Evolutionary conservation across 2,329 filamentous ascomycete species (phyloP), one percentile per base, ranked within the genome.

Genomic region (Dothidotthia symphoricarpi): DNA sequence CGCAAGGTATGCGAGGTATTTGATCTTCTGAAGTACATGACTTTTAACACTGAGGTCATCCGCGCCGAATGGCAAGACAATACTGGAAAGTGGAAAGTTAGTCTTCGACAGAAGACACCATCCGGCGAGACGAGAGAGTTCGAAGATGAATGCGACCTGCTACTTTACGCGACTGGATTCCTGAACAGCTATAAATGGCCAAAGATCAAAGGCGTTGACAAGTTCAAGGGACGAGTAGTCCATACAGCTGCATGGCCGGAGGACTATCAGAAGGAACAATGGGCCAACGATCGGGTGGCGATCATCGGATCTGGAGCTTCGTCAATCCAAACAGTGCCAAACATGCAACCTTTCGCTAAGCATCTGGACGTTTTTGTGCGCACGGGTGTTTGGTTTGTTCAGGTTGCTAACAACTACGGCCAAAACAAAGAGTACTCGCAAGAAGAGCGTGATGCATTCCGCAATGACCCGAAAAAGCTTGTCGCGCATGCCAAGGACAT

Each of bases 11-110:
- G 69, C 47, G 61, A 75, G 4, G 67, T 65, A 0, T 76, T 75
- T 39, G 71, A 68, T 28, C 60, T 77, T 3, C 64, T 70, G 28
- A 75, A 76, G 43, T 75, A 75, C 54, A 77, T 77, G 72, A 71
- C 57, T 2, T 76, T 77, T 60, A 70, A 73, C 38, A 73, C 69
- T 7, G 65, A 74, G 45, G 68, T 76, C 10, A 56, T 68, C 1
- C 69, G 70, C 3, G 68, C 69, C 14, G 69, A 70, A 33, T 78
- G 74, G 75, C 61, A 74, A 33, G 73, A 76, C 14, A 63, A 71
- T 2, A 56, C 53, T 3, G 75, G 73, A 4, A 63, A 73, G 45
- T 78, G 75, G 75, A 67, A 62, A 7, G 69, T 78, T 10, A 73
- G 69, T 26, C 56, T 77, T 4, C 60, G 63, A n/a, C 65, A 76